Conservation (phyloP, 495 filamentous ascomycete genomes). For the Venustampulla echinocandica region DNA sequence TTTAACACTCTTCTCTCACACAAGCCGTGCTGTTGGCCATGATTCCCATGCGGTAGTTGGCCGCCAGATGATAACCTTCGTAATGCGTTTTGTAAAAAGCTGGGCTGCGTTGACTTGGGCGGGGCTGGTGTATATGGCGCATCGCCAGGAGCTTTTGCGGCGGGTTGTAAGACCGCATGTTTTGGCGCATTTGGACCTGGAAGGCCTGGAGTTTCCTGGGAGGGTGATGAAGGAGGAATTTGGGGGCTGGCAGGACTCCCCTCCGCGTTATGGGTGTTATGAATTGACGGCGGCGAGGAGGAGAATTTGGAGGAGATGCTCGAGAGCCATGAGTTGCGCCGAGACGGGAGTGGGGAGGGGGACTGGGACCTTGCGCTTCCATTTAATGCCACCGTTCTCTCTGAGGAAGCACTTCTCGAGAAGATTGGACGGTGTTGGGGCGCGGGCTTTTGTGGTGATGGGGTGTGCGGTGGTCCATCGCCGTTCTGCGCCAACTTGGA, state of each 20-base stretch:
- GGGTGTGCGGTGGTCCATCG: not conserved
- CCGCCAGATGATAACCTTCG: constrained; percentile 66
- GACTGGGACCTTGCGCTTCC: constrained; percentile 28
- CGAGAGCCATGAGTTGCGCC: constrained; percentile 83
- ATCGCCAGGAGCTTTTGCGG: constrained; percentile 32
- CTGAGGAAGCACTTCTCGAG: constrained; percentile 26
- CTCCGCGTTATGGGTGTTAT: constrained; percentile 32
- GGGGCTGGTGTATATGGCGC: constrained; percentile 60
- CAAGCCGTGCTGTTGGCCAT: constrained; percentile 41
- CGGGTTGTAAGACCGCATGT: constrained; percentile 46
- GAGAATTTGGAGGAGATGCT: constrained; percentile 91
- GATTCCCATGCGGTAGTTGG: constrained; percentile 28
- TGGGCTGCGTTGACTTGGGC: constrained; percentile 54
- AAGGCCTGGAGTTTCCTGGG: constrained; percentile 35
- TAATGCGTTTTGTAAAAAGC: constrained; percentile 73
- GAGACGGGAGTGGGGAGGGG: constrained; percentile 30
- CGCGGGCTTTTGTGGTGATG: constrained; percentile 28
- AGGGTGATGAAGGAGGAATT: constrained; percentile 22
- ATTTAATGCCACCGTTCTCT: constrained; percentile 27
- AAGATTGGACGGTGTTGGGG: constrained; percentile 22
- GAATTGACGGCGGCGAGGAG: constrained; percentile 38
- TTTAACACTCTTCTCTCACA: constrained; percentile 80
- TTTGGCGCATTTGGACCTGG: constrained; percentile 41
- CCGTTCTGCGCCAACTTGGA: constrained; percentile 16
- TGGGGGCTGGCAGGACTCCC: constrained; percentile 38